Evolutionary conservation across 495 filamentous ascomycete species (phyloP).

Genomic region (Penicillium lagena): DNA sequence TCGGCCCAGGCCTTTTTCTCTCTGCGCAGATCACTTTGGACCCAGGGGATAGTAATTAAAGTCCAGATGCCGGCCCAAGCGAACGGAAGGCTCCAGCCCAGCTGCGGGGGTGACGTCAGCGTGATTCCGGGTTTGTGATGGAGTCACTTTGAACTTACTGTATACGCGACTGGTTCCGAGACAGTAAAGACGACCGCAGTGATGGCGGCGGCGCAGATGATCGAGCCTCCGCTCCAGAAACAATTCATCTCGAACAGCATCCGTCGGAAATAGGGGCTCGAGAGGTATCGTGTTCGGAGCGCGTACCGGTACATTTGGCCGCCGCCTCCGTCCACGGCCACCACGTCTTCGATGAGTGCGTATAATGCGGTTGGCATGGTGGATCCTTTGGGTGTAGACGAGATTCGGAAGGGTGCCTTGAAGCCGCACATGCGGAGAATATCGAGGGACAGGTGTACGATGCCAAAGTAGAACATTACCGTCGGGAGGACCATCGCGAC

Average conservation of each 20-base stretch:
- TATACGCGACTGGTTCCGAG: slow-evolving; percentile 60
- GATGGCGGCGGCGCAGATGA: slow-evolving; percentile 49
- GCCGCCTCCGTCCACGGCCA: slow-evolving; percentile 70
- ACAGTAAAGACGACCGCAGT: slow-evolving; percentile 58
- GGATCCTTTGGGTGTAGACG: slow-evolving; percentile 62
- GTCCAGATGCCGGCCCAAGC: slow-evolving; percentile 64
- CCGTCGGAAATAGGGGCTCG: slow-evolving; percentile 60
- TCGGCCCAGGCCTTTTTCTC: slow-evolving; percentile 60
- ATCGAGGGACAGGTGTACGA: slow-evolving; percentile 46
- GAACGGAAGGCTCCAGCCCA: slow-evolving; percentile 67
- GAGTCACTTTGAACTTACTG: slow-evolving; percentile 39
- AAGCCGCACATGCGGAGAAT: slow-evolving; percentile 33
- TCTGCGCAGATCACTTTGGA: slow-evolving; percentile 50
- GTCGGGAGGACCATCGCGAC: slow-evolving; percentile 55
- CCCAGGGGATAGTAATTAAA: slow-evolving; percentile 60
- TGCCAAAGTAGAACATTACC: slow-evolving; percentile 54
- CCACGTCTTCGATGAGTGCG: slow-evolving; percentile 72
- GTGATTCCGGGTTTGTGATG: neutral
- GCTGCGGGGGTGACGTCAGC: slow-evolving; percentile 11
- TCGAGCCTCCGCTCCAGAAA: slow-evolving; percentile 64
- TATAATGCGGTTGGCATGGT: slow-evolving; percentile 65
- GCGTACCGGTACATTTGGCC: slow-evolving; percentile 61
- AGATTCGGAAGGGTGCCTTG: slow-evolving; percentile 63
- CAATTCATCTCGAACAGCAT: slow-evolving; percentile 69
- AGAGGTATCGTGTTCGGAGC: slow-evolving; percentile 60